Conservation (phyloP, 2,329 filamentous ascomycete species). For the Monascus ruber region DNA sequence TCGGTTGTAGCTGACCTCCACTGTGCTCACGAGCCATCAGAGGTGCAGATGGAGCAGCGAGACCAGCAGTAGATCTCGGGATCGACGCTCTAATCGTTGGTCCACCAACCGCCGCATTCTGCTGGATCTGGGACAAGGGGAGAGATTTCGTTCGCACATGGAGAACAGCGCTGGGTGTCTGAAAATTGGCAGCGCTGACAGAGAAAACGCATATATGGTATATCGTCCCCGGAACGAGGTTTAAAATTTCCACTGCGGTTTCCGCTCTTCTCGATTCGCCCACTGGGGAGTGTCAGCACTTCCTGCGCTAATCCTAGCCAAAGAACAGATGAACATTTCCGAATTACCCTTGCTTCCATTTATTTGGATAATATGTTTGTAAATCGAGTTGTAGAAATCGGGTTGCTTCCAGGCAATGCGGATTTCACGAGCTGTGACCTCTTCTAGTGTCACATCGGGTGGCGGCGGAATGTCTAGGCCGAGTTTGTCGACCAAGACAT, state of each 20-base stretch:
- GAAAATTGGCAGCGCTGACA: constrained; percentile 83
- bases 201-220: constrained; percentile 92
- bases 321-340: neutral
- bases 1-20: constrained; percentile 40
- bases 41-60: constrained; percentile 50
- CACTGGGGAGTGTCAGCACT: constrained; percentile 40
- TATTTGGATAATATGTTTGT: constrained; percentile 84
- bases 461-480: constrained; percentile 87
- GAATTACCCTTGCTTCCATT: constrained; percentile 74
- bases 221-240: constrained; percentile 73
- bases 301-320: constrained; percentile 2
- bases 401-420: constrained; percentile 84
- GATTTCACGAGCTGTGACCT: constrained; percentile 76
- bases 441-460: constrained; percentile 80
- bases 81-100: constrained; percentile 43
- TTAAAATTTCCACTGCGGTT: constrained; percentile 81
- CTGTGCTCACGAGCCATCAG: constrained; percentile 56
- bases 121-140: constrained; percentile 23
- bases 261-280: constrained; percentile 74
- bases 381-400: constrained; percentile 53
- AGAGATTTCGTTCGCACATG: constrained; percentile 63
- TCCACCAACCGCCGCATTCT: constrained; percentile 20
- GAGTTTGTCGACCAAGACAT: constrained; percentile 79
- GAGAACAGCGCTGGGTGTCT: constrained; percentile 75
- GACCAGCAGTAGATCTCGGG: constrained; percentile 40